phyloP scores from a whole-genome alignment of 176 grass and related monocot genomes.

The Oropetium thomaeum region DNA sequence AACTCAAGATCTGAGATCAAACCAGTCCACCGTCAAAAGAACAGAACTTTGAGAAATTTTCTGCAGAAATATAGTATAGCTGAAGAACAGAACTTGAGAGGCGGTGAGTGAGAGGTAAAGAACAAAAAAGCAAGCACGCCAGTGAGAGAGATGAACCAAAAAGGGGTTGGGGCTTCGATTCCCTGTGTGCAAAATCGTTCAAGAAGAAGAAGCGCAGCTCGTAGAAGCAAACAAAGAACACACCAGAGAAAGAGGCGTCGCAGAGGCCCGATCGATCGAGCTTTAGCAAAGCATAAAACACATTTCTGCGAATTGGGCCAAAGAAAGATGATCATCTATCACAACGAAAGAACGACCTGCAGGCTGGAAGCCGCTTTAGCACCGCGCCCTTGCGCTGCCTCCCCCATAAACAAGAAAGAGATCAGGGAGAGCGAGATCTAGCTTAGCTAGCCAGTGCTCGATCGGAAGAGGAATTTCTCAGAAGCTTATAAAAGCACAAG shows the following conservation, averaged over 20 bases:
- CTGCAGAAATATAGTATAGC: conserved; percentile 1
- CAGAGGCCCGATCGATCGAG: too few relatives aligned
- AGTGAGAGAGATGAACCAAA: not conserved
- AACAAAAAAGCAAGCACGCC: not conserved
- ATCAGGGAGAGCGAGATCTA: conserved; percentile 46
- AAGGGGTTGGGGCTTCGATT: not conserved
- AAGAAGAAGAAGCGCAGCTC: not conserved
- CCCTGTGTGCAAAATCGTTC: not conserved
- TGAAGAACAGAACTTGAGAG: not conserved
- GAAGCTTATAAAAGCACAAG: conserved; percentile 20
- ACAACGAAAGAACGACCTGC: conserved; percentile 10
- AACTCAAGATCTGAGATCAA: conserved; percentile 28
- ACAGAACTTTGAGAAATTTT: not conserved
- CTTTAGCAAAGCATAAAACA: not conserved
- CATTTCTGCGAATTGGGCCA: not conserved
- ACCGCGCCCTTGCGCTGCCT: not conserved
- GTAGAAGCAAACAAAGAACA: not conserved
- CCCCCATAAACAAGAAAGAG: not conserved
- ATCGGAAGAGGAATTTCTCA: conserved; percentile 21
- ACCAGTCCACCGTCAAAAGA: not conserved
- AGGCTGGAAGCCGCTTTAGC: not conserved
- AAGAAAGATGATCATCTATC: not conserved
- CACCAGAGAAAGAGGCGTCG: not conserved
- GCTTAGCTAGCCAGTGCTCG: not conserved
- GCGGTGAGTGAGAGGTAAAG: not conserved